A percentile compares a stretch with the other conserved stretches of the same genome.
phyloP scores from a whole-genome alignment of 345 rosid species.

The Linum lewisii region DNA sequence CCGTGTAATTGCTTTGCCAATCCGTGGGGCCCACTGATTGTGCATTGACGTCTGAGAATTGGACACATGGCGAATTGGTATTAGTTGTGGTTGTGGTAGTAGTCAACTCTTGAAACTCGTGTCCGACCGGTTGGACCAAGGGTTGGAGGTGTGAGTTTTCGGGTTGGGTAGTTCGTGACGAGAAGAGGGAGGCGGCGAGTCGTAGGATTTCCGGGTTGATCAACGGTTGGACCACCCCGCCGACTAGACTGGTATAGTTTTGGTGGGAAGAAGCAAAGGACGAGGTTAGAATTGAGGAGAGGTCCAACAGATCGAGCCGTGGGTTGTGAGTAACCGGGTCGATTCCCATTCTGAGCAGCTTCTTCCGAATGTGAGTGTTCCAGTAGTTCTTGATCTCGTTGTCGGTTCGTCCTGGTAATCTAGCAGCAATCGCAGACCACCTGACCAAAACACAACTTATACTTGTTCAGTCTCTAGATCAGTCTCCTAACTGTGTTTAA shows the following conservation, averaged over 20 bases:
- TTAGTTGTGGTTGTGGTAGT: neutral
- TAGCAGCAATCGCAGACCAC: neutral
- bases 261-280: neutral
- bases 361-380: neutral
- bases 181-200: constrained; percentile 1
- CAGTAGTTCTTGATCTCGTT: neutral
- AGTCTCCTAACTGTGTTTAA: no score
- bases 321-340: neutral
- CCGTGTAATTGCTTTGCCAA: neutral
- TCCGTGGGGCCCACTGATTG: neutral
- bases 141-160: neutral
- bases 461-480: no score
- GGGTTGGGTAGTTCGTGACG: neutral
- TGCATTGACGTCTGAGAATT: neutral
- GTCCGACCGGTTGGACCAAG: neutral
- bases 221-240: neutral
- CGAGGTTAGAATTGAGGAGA: neutral
- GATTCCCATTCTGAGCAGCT: neutral
- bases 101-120: neutral
- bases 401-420: neutral
- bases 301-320: neutral
- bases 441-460: neutral
- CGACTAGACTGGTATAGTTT: neutral
- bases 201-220: constrained; percentile 1
- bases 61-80: neutral